Base-by-base conservation (phyloP, 1,284 basidiomycete species). In the Sparassis latifolia region DNA sequence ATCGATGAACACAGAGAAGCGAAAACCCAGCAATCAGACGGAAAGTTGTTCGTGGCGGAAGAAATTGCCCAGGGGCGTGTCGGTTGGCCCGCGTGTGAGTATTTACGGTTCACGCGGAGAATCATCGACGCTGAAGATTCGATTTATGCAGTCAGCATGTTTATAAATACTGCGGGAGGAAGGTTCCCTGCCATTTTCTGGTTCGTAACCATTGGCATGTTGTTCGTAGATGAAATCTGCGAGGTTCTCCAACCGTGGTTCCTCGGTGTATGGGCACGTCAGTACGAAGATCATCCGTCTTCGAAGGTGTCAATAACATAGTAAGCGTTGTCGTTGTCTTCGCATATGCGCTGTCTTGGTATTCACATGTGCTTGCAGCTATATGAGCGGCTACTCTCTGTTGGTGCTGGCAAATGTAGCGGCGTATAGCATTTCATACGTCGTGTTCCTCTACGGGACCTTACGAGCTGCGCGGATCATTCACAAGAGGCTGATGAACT, bases 61-160 rank as follows among this genome's bases (percentile, higher is more conserved):
- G 82, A 85, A 64, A 72, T 80, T 47, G 73, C 75, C 2, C 68
- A 76, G 48, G 83, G 82, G 2, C 74, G 77, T 48, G 74, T 83
- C 4, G 71, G 79, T 45, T 74, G 75, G 69, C 50, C 61, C 12
- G 72, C 76, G 4, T 5, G 74, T 74, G 53, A 47, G 67, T 63
- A 45, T 40, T 0, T 33, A 59, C 51, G 3, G 9, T 47, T 20
- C 20, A 20, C 20, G 20, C 20, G 20, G 20, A 20, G 20, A 20
- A 20, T 20, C 20, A 20, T 20, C 20, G 20, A 20, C 20, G 20
- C 20, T 20, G 20, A 20, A 20, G 20, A 20, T 20, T 20, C 20
- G 20, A 20, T 20, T 20, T 20, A 20, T 20, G 7, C 42, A 69
- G 67, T 65, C 40, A 63, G 57, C 42, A 42, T 69, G 20, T 69